These are phyloP conservation scores for Eimeria tenella DNA, from an alignment of 169 alveolate genomes.

Conservation along the genomic window DNA sequence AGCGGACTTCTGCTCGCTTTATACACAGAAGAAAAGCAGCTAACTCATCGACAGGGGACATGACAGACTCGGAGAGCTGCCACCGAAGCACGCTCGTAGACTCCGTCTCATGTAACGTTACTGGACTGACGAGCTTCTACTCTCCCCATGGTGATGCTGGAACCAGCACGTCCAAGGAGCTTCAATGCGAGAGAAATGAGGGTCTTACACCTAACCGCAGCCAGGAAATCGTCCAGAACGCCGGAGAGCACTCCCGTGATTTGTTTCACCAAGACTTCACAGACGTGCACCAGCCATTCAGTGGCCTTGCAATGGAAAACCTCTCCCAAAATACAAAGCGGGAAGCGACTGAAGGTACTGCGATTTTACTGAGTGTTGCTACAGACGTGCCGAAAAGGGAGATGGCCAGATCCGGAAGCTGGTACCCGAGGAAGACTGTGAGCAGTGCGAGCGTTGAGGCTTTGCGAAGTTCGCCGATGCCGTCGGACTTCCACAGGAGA, in stretches of 20 bases:
- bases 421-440: constrained; percentile 9
- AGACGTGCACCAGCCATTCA: constrained; percentile 19
- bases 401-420: not conserved
- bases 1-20: not conserved
- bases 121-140: constrained; percentile 33
- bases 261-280: constrained; percentile 8
- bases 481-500: constrained; percentile 11
- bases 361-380: constrained; percentile 14
- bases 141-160: constrained; percentile 33
- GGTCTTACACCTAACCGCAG: not conserved
- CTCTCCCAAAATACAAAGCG: not conserved
- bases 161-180: constrained; percentile 22
- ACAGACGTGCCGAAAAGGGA: not conserved
- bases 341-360: constrained; percentile 3
- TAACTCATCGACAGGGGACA: not conserved
- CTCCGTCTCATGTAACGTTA: constrained; percentile 47
- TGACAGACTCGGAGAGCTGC: constrained; percentile 32
- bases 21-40: not conserved
- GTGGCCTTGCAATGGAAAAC: constrained; percentile 22
- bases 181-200: constrained; percentile 29
- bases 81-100: constrained; percentile 29
- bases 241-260: not conserved
- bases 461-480: not conserved
- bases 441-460: constrained; percentile 15
- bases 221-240: constrained; percentile 24